Base-by-base conservation (phyloP, 116 monocot species). In the Posidonia oceanica region DNA sequence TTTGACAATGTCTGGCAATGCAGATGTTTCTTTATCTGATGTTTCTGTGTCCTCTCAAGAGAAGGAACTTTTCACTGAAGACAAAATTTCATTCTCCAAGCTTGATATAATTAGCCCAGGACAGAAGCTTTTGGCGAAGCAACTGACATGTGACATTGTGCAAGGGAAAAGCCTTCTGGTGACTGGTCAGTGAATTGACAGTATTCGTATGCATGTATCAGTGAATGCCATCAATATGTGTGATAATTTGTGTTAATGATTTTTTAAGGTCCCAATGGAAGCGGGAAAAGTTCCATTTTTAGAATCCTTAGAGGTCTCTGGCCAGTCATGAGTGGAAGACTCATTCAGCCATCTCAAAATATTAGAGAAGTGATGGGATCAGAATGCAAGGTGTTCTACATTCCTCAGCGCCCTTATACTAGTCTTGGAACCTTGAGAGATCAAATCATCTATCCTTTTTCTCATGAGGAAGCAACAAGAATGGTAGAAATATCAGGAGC, bases 231-330 rank as follows among this genome's bases (percentile, higher is more conserved):
- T 53, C 21, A 15, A 1, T 6, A 39, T 42, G 10, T 13, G 4
- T 68, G 12, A 42, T 44, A 68, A 22, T 36, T 70, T 70, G 17
- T 13, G 15, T 38, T 39, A 18, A 39, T 57, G 15, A 37, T 56
- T 58, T 21, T 18, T 63, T 44, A 52, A 99, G 98, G 98, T 40
- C 98, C 98, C 57, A 99, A 99, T 86, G 98, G 98, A 4, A 99
- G 98, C 78, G 98, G 98, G n/a, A 99, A 99, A 76, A 99, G 98
- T 68, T 93, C 98, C 13, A 79, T 99, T 48, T 99, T 99, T 69
- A 87, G 98, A 83, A 80, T 93, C 61, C 84, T 99, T 59, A 70
- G 86, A 73, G 98, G 83, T 70, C 72, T 99, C 69, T 99, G 98
- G 98, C 98, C 98, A 2, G 63, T 81, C 67, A 80, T 69, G 22